A percentile compares a stretch with the other conserved stretches of the same genome.
phyloP scores from a whole-genome alignment of 2,329 filamentous ascomycete genomes.

The Fusarium redolens region DNA sequence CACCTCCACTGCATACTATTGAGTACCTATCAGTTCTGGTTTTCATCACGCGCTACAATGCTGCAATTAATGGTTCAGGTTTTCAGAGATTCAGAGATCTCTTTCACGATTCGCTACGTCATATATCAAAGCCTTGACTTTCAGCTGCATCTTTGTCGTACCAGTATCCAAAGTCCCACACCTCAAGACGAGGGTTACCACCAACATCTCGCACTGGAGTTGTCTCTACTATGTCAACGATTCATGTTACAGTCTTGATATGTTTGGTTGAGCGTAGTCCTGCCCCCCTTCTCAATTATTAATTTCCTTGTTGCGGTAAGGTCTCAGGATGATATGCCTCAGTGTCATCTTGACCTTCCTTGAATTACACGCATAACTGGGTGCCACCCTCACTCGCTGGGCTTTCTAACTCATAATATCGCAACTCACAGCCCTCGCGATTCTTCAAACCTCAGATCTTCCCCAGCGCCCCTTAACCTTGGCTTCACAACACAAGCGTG shows the following conservation, averaged over 20 bases:
- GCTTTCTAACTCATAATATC: background rate
- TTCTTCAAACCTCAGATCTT: background rate
- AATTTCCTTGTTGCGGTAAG: conserved; percentile 6
- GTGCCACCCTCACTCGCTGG: background rate
- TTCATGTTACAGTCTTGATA: background rate
- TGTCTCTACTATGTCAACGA: background rate
- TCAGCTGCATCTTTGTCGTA: background rate
- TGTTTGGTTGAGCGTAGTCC: background rate
- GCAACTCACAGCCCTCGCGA: background rate
- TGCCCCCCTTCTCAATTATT: background rate
- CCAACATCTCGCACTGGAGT: background rate
- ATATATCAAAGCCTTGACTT: conserved; percentile 1
- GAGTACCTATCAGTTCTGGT: conserved; percentile 7
- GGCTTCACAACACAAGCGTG: conserved; percentile 9
- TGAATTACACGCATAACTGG: conserved; percentile 6
- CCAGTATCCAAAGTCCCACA: background rate
- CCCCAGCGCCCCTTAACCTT: conserved; percentile 6
- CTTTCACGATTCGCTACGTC: conserved; percentile 17
- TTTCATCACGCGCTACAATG: conserved; percentile 23
- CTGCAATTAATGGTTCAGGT: conserved; percentile 24
- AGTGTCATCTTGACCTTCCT: conserved; percentile 1
- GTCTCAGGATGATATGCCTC: background rate
- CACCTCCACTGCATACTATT: background rate
- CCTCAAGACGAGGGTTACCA: background rate
- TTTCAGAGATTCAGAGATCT: background rate